phyloP scores from a whole-genome alignment of 148 eudicot genomes.

The Fagopyrum tataricum region DNA sequence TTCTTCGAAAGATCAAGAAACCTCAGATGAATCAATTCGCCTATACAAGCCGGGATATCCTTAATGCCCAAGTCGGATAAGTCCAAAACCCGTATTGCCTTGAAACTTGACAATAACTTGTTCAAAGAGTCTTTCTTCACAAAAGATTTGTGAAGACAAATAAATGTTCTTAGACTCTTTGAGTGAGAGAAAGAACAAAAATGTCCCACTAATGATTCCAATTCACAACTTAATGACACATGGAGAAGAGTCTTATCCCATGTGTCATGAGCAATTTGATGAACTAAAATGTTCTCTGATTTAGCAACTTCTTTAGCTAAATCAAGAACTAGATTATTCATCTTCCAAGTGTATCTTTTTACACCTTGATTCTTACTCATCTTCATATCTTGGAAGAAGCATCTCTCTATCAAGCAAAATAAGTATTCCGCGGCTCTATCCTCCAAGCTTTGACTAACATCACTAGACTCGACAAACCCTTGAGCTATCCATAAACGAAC shows the following conservation, averaged over 20 bases:
- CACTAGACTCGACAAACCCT: slow-evolving; percentile 14
- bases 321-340: slow-evolving; percentile 22
- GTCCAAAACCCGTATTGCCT: slow-evolving; percentile 16
- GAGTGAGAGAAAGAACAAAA: not conserved
- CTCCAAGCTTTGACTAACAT: slow-evolving; percentile 9
- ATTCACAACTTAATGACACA: not conserved
- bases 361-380: slow-evolving; percentile 1
- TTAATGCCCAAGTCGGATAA: not conserved
- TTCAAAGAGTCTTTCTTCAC: not conserved
- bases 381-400: slow-evolving; percentile 18
- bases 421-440: slow-evolving; percentile 21
- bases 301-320: slow-evolving; percentile 17
- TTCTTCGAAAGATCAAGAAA: slow-evolving; percentile 25
- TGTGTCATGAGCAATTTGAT: not conserved
- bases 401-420: slow-evolving; percentile 16
- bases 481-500: slow-evolving; percentile 21
- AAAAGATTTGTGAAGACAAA: not conserved
- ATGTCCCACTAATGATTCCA: not conserved
- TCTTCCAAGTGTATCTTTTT: slow-evolving; percentile 12
- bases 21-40: slow-evolving; percentile 20
- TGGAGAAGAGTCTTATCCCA: slow-evolving; percentile 7
- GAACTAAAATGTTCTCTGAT: slow-evolving; percentile 4
- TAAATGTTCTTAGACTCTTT: not conserved
- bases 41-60: slow-evolving; percentile 14
- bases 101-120: slow-evolving; percentile 9